These are phyloP conservation scores for Lignosus rhinocerotis DNA, from an alignment of 1,284 basidiomycete genomes.

Conservation along the genomic window DNA sequence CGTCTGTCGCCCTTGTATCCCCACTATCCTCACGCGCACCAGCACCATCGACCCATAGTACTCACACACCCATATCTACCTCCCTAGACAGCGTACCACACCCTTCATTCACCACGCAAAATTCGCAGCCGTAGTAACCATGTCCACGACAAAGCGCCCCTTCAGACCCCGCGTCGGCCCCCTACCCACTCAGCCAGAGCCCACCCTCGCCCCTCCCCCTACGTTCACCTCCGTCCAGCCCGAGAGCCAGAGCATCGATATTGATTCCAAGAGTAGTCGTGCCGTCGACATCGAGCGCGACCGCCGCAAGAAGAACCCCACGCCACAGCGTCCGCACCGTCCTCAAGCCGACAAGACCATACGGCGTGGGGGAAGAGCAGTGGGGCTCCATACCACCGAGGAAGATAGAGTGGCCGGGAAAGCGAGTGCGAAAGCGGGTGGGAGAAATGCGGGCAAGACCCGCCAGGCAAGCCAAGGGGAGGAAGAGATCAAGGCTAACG, in stretches of 20 bases:
- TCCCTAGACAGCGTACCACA: background rate
- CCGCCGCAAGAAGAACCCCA: slow-evolving; percentile 47
- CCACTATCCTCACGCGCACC: slow-evolving; percentile 11
- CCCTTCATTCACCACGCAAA: background rate
- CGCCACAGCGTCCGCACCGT: background rate
- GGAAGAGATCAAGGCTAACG: slow-evolving; percentile 22
- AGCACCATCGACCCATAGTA: slow-evolving; percentile 4
- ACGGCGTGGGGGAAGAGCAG: background rate
- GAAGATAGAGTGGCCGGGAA: background rate
- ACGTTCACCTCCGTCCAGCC: background rate
- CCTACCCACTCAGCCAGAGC: background rate
- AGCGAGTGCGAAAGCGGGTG: no score
- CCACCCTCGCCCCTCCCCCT: background rate
- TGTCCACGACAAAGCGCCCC: slow-evolving; percentile 15
- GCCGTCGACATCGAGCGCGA: slow-evolving; percentile 43
- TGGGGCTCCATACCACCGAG: background rate
- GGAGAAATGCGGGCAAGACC: background rate
- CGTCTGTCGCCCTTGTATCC: slow-evolving; percentile 9
- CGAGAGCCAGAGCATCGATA: slow-evolving; percentile 19
- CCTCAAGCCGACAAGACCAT: slow-evolving; percentile 5
- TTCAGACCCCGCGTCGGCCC: slow-evolving; percentile 7
- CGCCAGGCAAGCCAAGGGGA: slow-evolving; percentile 4
- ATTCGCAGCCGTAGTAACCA: slow-evolving; percentile 13
- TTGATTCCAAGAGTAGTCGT: slow-evolving; percentile 43
- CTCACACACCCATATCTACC: slow-evolving; percentile 1